A percentile compares a stretch with the other conserved stretches of the same genome.
Conservation (phyloP, 2,329 filamentous ascomycete genomes). For the Huntiella omanensis region DNA sequence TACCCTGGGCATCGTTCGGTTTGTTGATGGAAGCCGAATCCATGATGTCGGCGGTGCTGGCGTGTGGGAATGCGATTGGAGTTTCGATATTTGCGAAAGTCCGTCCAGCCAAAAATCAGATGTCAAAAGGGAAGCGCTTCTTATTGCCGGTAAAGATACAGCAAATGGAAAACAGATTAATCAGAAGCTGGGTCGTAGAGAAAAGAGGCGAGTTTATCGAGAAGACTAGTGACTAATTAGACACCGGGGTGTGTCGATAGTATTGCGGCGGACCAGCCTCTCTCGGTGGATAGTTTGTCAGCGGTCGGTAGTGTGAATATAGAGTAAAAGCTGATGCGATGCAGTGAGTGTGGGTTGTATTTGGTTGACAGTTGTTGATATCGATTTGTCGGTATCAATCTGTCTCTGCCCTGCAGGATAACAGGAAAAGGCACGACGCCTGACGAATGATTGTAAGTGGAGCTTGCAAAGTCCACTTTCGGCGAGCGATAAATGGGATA, state of each 20-base stretch:
- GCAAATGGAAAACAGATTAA: too few relatives aligned
- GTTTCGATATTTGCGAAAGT: not conserved
- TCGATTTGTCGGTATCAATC: not conserved
- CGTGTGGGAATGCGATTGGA: not conserved
- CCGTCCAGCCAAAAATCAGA: not conserved
- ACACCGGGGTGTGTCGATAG: too few relatives aligned
- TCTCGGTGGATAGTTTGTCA: too few relatives aligned
- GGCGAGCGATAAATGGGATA: not conserved
- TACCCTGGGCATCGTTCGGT: constrained; percentile 9
- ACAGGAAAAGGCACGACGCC: not conserved
- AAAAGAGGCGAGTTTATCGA: not conserved
- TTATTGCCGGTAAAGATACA: too few relatives aligned
- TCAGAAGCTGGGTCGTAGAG: not conserved
- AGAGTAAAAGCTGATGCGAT: too few relatives aligned
- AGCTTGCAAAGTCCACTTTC: constrained; percentile 1
- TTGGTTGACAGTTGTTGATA: too few relatives aligned
- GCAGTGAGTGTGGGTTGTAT: too few relatives aligned
- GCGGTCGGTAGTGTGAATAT: too few relatives aligned
- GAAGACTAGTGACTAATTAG: too few relatives aligned
- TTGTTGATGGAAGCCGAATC: constrained; percentile 4
- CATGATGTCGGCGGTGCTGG: not conserved
- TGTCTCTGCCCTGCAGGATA: not conserved
- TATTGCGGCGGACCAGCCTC: too few relatives aligned
- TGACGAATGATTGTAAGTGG: not conserved
- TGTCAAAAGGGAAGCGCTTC: too few relatives aligned